Evolutionary conservation across 1,284 basidiomycete genomes (phyloP).

Genomic region (Ustilago cynodontis): DNA sequence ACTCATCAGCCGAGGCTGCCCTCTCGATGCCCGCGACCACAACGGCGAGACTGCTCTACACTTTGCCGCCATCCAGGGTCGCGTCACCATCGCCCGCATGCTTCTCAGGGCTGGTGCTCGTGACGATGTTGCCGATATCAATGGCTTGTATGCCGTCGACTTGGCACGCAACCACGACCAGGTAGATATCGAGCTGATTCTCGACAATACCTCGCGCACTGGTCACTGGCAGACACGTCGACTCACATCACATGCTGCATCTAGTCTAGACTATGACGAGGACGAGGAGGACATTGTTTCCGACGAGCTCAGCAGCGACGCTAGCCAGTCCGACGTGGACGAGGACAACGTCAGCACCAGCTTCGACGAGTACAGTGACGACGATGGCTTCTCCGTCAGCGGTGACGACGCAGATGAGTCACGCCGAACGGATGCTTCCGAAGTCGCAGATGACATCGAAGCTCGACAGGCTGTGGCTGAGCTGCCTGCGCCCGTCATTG

Average conservation of each 20-base stretch:
- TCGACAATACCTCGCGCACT: conserved; percentile 55
- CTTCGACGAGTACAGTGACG: conserved; percentile 59
- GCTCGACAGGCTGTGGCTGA: conserved; percentile 33
- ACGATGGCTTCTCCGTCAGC: conserved; percentile 31
- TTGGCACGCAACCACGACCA: conserved; percentile 76
- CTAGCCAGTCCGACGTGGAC: conserved; percentile 57
- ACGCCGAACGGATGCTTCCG: neutral
- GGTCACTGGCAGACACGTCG: conserved; percentile 47
- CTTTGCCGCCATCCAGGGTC: conserved; percentile 81
- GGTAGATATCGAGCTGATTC: conserved; percentile 71
- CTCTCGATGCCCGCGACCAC: conserved; percentile 85
- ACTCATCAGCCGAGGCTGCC: conserved; percentile 80
- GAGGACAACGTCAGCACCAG: conserved; percentile 64
- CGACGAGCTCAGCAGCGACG: conserved; percentile 52
- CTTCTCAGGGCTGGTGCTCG: conserved; percentile 85
- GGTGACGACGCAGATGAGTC: conserved; percentile 30
- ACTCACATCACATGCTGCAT: conserved; percentile 49
- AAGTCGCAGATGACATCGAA: conserved; percentile 26
- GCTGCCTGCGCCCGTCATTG: conserved; percentile 30
- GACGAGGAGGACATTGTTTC: conserved; percentile 41
- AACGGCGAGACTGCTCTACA: conserved; percentile 93
- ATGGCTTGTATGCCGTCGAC: conserved; percentile 84
- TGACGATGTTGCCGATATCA: conserved; percentile 79
- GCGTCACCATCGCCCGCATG: conserved; percentile 77
- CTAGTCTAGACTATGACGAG: conserved; percentile 59